Evolutionary conservation across 2,329 filamentous ascomycete genomes (phyloP).

Genomic region (Stenocarpella maydis): DNA sequence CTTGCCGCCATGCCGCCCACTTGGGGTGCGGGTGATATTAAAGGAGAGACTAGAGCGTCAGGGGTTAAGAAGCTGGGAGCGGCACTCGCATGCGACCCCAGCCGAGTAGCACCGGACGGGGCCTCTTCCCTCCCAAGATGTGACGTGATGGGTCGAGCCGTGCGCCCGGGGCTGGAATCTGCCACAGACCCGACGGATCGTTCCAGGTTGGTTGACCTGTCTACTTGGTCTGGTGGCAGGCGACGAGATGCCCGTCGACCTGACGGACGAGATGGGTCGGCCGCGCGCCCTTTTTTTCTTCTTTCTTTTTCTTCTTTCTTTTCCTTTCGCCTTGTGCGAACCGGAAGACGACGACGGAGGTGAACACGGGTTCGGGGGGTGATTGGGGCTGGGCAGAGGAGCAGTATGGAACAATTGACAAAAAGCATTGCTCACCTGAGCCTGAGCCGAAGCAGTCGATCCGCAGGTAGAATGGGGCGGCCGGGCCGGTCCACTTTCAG

Average conservation of each 20-base stretch:
- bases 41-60: slow-evolving; percentile 31
- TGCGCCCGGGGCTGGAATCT: slow-evolving; percentile 14
- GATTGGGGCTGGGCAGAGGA: neutral
- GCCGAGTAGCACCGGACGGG: slow-evolving; percentile 20
- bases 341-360: neutral
- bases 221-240: neutral
- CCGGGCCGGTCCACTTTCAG: neutral
- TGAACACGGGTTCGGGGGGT: neutral
- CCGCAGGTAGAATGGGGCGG: neutral
- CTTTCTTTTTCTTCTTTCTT: too few species aligned
- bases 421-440: slow-evolving; percentile 15
- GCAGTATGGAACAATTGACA: neutral
- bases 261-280: neutral
- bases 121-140: slow-evolving; percentile 15
- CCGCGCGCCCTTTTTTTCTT: neutral
- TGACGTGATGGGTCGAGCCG: slow-evolving; percentile 17
- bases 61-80: slow-evolving; percentile 33
- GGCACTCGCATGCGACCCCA: slow-evolving; percentile 34
- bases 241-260: neutral
- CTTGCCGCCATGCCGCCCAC: slow-evolving; percentile 35
- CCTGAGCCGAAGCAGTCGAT: neutral
- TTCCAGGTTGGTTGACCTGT: slow-evolving; percentile 3
- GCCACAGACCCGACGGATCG: slow-evolving; percentile 19
- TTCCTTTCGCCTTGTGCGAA: too few species aligned
- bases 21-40: slow-evolving; percentile 32